phyloP scores from a whole-genome alignment of 345 rosid species.

The Euphorbia peplus region DNA sequence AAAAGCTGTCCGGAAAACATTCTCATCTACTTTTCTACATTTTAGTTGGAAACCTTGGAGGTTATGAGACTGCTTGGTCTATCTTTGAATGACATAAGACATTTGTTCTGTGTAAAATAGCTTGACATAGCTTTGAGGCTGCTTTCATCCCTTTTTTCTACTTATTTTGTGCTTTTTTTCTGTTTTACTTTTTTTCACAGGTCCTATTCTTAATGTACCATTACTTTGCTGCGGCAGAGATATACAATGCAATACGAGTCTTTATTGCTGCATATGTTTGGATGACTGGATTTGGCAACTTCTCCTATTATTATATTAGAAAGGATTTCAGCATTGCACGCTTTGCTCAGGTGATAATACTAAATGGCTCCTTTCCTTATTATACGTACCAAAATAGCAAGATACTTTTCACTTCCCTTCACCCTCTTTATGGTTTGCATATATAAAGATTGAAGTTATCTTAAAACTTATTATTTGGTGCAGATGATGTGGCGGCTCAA shows the following conservation, averaged over 20 bases:
- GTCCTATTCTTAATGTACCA: slow-evolving; percentile 95
- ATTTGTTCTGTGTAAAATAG: neutral
- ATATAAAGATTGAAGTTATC: slow-evolving; percentile 7
- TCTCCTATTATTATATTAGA: slow-evolving; percentile 89
- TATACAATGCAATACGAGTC: slow-evolving; percentile 88
- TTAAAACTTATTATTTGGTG: slow-evolving; percentile 30
- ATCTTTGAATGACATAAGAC: neutral
- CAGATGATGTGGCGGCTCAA: slow-evolving; percentile 99
- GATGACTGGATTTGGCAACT: slow-evolving; percentile 99
- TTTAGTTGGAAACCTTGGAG: slow-evolving; percentile 9
- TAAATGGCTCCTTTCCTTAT: slow-evolving; percentile 5
- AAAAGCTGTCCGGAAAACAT: neutral
- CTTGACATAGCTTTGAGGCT: slow-evolving; percentile 5
- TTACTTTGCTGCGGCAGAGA: slow-evolving; percentile 94
- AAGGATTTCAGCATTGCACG: slow-evolving; percentile 94
- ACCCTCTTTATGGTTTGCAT: neutral
- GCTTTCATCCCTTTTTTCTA: slow-evolving; percentile 6
- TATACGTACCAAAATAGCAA: slow-evolving; percentile 5
- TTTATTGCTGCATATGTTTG: slow-evolving; percentile 98
- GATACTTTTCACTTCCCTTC: neutral
- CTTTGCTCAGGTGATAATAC: slow-evolving; percentile 71
- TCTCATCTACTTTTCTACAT: neutral
- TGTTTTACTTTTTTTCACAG: slow-evolving; percentile 35
- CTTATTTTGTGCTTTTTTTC: neutral
- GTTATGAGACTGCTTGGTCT: slow-evolving; percentile 3